Evolutionary conservation across 1,139 yeast species (phyloP).

Genomic region (Blastobotrys indianensis): DNA sequence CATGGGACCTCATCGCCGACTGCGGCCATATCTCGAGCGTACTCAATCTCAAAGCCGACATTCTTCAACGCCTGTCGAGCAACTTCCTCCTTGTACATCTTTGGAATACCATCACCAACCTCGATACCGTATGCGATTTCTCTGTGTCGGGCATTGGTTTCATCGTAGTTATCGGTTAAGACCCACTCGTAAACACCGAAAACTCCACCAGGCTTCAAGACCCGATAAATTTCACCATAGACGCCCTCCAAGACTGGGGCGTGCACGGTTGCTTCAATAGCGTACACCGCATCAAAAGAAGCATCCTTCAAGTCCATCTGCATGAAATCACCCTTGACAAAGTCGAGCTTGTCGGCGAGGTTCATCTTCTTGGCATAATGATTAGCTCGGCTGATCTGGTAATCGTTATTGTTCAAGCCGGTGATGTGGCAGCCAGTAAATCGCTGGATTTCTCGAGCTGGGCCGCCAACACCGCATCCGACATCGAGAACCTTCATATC

Average conservation of each 20-base stretch:
- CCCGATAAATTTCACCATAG: constrained; percentile 89
- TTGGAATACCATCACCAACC: constrained; percentile 97
- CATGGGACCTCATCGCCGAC: constrained; percentile 84
- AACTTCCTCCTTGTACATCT: constrained; percentile 81
- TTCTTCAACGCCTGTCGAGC: constrained; percentile 80
- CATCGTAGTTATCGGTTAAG: constrained; percentile 92
- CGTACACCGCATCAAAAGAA: constrained; percentile 93
- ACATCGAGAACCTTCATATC: constrained; percentile 91
- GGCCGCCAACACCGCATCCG: constrained; percentile 99
- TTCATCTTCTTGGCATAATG: constrained; percentile 65
- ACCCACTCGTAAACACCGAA: constrained; percentile 99
- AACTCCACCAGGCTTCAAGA: constrained; percentile 93
- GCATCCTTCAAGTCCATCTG: constrained; percentile 93
- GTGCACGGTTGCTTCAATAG: constrained; percentile 97
- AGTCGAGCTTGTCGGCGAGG: constrained; percentile 66
- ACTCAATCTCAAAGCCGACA: constrained; percentile 81
- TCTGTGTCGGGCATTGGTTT: constrained; percentile 80
- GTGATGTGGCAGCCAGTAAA: constrained; percentile 83
- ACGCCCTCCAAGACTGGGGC: constrained; percentile 97
- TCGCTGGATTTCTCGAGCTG: constrained; percentile 92
- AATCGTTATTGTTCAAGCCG: constrained; percentile 95
- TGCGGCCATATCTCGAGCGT: constrained; percentile 78
- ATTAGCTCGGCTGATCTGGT: constrained; percentile 86
- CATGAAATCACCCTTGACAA: constrained; percentile 98
- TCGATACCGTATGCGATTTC: constrained; percentile 96